These are phyloP conservation scores for Xerocomellus amylosporus DNA, from an alignment of 768 basidiomycete genomes.

Conservation along the genomic window DNA sequence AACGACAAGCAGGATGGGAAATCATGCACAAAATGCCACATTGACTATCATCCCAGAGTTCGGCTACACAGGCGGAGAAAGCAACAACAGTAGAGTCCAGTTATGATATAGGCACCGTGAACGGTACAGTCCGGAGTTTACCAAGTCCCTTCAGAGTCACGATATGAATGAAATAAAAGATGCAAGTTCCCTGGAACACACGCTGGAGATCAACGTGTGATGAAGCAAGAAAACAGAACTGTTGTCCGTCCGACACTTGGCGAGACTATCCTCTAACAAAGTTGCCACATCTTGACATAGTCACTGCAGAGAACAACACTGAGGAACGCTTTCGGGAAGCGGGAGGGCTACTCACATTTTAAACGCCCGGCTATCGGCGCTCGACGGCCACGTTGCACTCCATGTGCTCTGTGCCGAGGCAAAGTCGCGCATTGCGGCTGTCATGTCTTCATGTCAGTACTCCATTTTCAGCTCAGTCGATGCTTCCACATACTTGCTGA, in stretches of 20 bases:
- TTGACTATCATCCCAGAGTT: not conserved
- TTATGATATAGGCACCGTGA: not conserved
- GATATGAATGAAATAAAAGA: not conserved
- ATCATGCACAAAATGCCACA: not conserved
- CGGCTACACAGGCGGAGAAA: not conserved
- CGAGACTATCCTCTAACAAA: constrained; percentile 16
- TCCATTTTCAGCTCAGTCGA: constrained; percentile 13
- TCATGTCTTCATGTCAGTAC: constrained; percentile 2
- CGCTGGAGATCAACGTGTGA: not conserved
- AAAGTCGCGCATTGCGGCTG: constrained; percentile 71
- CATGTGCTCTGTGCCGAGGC: constrained; percentile 58
- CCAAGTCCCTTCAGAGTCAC: not conserved
- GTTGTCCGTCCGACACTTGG: not conserved
- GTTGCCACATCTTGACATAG: constrained; percentile 35
- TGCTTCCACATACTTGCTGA: constrained; percentile 42
- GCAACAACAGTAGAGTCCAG: not conserved
- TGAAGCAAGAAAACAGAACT: not conserved
- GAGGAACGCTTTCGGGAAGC: not conserved
- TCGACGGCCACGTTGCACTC: constrained; percentile 73
- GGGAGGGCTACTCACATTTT: constrained; percentile 47
- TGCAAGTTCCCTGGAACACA: not conserved
- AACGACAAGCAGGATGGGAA: not conserved
- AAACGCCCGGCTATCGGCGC: constrained; percentile 60
- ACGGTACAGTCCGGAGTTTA: not conserved
- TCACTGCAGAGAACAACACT: constrained; percentile 15